phyloP scores from a whole-genome alignment of 164 flowering plant species.

The Santalum album region DNA sequence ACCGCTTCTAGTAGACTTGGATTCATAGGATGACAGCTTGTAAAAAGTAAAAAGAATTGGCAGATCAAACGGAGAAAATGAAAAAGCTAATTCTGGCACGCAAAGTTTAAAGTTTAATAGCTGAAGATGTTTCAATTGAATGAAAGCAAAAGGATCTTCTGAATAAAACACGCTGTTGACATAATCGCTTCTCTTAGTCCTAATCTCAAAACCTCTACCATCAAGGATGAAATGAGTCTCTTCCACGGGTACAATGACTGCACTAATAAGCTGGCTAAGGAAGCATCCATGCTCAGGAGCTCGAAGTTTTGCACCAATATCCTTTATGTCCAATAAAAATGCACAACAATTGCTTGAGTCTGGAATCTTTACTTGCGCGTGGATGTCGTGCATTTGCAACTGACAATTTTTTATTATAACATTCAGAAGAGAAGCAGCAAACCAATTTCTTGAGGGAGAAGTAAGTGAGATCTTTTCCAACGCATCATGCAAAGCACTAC shows the following conservation, averaged over 20 bases:
- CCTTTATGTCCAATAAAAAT: conserved; percentile 30
- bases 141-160: conserved; percentile 19
- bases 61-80: conserved; percentile 48
- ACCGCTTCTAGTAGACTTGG: conserved; percentile 47
- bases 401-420: conserved; percentile 39
- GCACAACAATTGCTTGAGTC: conserved; percentile 20
- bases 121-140: conserved; percentile 43
- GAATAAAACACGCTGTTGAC: conserved; percentile 22
- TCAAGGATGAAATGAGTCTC: conserved; percentile 29
- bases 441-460: conserved; percentile 23
- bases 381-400: conserved; percentile 31
- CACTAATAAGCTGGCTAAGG: conserved; percentile 33
- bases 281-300: conserved; percentile 28
- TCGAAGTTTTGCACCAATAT: conserved; percentile 31
- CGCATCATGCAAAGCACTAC: conserved; percentile 47
- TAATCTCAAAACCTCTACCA: conserved; percentile 37
- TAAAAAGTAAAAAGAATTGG: conserved; percentile 22
- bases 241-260: conserved; percentile 29
- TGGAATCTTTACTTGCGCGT: conserved; percentile 42
- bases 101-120: conserved; percentile 24
- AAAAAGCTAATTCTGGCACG: conserved; percentile 37
- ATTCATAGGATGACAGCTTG: conserved; percentile 20
- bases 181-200: conserved; percentile 31
- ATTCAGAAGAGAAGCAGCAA: conserved; percentile 29
- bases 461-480: conserved; percentile 34